Percentiles rank a stretch among this genome's conserved stretches.
Conservation (phyloP, 441 rosid species). For the Daphne laureola region DNA sequence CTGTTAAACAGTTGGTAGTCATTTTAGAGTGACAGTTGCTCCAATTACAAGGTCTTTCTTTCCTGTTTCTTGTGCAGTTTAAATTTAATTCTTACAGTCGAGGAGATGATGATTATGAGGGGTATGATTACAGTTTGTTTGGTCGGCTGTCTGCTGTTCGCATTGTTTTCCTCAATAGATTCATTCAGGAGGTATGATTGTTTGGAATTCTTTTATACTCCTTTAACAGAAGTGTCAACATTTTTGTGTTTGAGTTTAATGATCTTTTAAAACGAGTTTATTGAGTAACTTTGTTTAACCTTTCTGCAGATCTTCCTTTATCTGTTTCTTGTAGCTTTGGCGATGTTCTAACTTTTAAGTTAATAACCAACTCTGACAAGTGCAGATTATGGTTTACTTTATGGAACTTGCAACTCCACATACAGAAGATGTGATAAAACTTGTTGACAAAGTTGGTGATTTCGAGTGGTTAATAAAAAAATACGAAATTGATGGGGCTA, state of each 20-base stretch:
- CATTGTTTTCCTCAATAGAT: constrained; percentile 91
- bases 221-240: not conserved
- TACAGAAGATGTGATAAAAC: constrained; percentile 91
- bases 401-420: constrained; percentile 97
- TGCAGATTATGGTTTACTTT: constrained; percentile 87
- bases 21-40: constrained; percentile 10
- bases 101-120: constrained; percentile 98
- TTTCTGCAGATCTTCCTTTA: not conserved
- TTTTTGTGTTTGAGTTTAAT: not conserved
- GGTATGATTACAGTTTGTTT: constrained; percentile 89
- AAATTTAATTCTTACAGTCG: constrained; percentile 78
- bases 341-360: constrained; percentile 12
- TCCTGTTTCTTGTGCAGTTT: constrained; percentile 56
- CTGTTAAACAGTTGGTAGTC: constrained; percentile 11
- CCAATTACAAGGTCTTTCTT: not conserved
- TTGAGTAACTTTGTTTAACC: not conserved
- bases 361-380: constrained; percentile 17
- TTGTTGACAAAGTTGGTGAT: constrained; percentile 97
- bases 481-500: constrained; percentile 93
- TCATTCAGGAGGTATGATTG: constrained; percentile 91
- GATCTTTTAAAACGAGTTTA: not conserved
- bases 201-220: constrained; percentile 8
- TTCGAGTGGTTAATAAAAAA: constrained; percentile 97
- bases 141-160: constrained; percentile 96
- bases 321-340: not conserved